Evolutionary conservation across 345 rosid genomes (phyloP).

Genomic region (Syzygium aromaticum): DNA sequence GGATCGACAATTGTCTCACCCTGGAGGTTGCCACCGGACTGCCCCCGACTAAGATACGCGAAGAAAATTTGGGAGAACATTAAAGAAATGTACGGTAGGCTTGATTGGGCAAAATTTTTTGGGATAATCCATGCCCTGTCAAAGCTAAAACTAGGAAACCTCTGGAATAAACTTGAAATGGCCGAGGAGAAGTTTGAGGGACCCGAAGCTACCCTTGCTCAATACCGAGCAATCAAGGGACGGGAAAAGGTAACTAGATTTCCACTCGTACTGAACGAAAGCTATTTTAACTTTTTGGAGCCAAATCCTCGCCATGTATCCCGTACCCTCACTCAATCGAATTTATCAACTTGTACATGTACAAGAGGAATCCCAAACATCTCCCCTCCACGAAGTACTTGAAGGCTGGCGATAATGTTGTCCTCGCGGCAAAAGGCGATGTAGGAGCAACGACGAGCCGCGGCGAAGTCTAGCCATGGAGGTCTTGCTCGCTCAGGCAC

Average conservation of each 20-base stretch:
- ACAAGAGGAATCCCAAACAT: not conserved
- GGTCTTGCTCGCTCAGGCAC: not conserved
- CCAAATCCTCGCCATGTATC: not conserved
- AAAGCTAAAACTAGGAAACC: not conserved
- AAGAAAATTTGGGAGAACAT: not conserved
- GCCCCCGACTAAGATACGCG: not conserved
- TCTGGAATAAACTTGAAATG: not conserved
- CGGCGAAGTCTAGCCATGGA: not conserved
- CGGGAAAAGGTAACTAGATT: not conserved
- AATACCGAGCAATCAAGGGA: not conserved
- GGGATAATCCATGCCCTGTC: no score
- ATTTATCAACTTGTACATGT: not conserved
- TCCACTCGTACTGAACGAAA: not conserved
- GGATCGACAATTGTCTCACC: not conserved
- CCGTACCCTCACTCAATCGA: not conserved
- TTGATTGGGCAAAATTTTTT: not conserved
- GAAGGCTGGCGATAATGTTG: not conserved
- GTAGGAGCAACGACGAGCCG: not conserved
- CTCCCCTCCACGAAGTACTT: not conserved
- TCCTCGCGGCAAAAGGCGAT: not conserved
- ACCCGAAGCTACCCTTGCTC: not conserved
- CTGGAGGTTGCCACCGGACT: rapidly evolving
- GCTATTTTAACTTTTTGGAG: not conserved
- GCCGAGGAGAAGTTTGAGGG: not conserved
- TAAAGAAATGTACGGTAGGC: not conserved